These are phyloP conservation scores for Thelonectria discophora DNA, from an alignment of 2,329 filamentous ascomycete species.

Conservation along the genomic window DNA sequence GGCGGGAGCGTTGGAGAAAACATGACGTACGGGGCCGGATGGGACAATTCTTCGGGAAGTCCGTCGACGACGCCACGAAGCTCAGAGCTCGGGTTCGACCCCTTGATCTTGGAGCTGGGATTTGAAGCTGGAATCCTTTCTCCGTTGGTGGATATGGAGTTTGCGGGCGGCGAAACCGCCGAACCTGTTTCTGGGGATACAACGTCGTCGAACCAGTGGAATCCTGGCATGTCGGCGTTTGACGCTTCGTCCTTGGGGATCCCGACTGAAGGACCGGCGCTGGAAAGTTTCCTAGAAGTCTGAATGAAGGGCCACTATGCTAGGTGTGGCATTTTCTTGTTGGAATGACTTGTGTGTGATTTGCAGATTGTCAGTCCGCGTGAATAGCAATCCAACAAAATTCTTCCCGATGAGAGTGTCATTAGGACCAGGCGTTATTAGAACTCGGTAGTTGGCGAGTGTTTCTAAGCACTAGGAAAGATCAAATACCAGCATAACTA, in stretches of 20 bases:
- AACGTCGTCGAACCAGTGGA: not conserved
- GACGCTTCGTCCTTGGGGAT: not conserved
- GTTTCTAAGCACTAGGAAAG: no score
- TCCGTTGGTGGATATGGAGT: conserved; percentile 15
- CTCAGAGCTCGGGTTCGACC: conserved; percentile 10
- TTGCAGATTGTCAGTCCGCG: no score
- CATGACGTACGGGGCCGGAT: not conserved
- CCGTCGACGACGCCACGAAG: conserved; percentile 6
- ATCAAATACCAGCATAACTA: not conserved
- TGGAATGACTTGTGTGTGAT: not conserved
- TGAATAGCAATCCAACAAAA: no score
- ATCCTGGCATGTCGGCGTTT: not conserved
- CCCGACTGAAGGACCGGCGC: not conserved
- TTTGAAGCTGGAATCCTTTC: conserved; percentile 15
- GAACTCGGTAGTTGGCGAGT: no score
- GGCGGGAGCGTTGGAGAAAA: not conserved
- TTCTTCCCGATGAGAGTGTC: no score
- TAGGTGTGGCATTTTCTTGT: not conserved
- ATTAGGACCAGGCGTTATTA: no score
- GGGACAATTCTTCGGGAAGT: not conserved
- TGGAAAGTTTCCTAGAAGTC: conserved; percentile 5
- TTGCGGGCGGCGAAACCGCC: not conserved
- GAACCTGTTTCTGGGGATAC: not conserved
- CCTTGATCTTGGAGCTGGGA: conserved; percentile 10
- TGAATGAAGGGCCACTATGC: not conserved